phyloP scores from a whole-genome alignment of 2,329 filamentous ascomycete species.

The Penicillium fuscoglaucum region DNA sequence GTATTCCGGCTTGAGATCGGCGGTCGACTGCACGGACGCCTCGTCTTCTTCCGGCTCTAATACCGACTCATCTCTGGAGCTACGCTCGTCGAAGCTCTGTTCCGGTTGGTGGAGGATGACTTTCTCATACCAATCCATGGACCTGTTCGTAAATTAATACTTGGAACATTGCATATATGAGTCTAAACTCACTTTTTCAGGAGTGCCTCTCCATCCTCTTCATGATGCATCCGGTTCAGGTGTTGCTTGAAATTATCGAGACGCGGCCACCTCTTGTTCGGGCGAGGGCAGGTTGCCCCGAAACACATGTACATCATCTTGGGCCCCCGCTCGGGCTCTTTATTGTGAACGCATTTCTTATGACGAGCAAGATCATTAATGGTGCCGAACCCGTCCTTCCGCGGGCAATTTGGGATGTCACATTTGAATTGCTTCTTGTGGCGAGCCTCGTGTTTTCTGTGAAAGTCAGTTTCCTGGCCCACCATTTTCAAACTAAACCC shows the following conservation, averaged over 20 bases:
- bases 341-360: slow-evolving; percentile 67
- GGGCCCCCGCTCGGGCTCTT: slow-evolving; percentile 46
- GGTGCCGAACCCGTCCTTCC: slow-evolving; percentile 71
- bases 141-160: slow-evolving; percentile 16
- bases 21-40: slow-evolving; percentile 4
- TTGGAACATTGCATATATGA: neutral
- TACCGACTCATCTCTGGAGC: slow-evolving; percentile 17
- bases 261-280: slow-evolving; percentile 72
- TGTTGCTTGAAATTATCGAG: slow-evolving; percentile 86
- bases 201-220: slow-evolving; percentile 47
- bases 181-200: slow-evolving; percentile 48
- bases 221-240: slow-evolving; percentile 65
- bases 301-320: slow-evolving; percentile 62
- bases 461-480: slow-evolving; percentile 9
- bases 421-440: slow-evolving; percentile 71
- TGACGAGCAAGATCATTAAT: slow-evolving; percentile 81
- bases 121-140: slow-evolving; percentile 38
- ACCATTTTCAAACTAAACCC: neutral
- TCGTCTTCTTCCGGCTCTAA: slow-evolving; percentile 21
- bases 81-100: slow-evolving; percentile 17
- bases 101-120: slow-evolving; percentile 24
- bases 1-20: slow-evolving; percentile 13
- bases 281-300: slow-evolving; percentile 56
- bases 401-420: slow-evolving; percentile 55
- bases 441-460: slow-evolving; percentile 71